Conservation (phyloP, 2,329 filamentous ascomycete species). For the Aaosphaeria arxii region DNA sequence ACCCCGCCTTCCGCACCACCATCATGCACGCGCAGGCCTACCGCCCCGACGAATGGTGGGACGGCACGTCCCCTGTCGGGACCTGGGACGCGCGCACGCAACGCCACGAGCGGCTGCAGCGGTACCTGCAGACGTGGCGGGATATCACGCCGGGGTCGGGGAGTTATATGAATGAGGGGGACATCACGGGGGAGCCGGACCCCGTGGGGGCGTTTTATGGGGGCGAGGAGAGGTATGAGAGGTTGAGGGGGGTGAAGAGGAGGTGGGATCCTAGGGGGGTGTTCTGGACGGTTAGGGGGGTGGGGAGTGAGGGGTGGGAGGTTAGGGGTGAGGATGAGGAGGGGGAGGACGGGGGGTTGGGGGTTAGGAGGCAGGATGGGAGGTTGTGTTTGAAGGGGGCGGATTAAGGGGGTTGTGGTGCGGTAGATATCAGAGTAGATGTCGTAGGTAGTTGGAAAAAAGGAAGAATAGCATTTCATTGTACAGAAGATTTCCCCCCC, state of each 20-base stretch:
- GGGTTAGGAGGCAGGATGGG: conserved; percentile 22
- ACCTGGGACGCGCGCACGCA: conserved; percentile 1
- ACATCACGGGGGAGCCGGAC: conserved; percentile 19
- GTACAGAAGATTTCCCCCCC: background rate
- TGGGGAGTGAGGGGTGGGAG: conserved; percentile 25
- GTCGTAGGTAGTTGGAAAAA: no score
- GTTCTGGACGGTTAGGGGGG: conserved; percentile 21
- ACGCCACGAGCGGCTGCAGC: conserved; percentile 13
- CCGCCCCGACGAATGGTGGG: conserved; percentile 14
- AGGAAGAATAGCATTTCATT: background rate
- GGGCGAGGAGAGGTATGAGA: conserved; percentile 12
- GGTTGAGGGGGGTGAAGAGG: conserved; percentile 17
- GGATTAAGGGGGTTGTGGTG: background rate
- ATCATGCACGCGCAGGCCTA: conserved; percentile 23
- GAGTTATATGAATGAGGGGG: conserved; percentile 27
- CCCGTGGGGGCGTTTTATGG: conserved; percentile 25
- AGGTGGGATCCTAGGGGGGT: conserved; percentile 20
- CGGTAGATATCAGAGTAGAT: no score
- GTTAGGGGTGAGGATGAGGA: conserved; percentile 6
- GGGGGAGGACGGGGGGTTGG: conserved; percentile 9
- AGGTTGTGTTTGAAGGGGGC: conserved; percentile 14
- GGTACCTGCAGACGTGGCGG: conserved; percentile 12
- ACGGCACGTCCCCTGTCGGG: conserved; percentile 5
- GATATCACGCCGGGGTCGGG: conserved; percentile 18
- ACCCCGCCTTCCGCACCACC: conserved; percentile 19